phyloP scores from a whole-genome alignment of 768 basidiomycete genomes.

The Kwoniella botswanensis region DNA sequence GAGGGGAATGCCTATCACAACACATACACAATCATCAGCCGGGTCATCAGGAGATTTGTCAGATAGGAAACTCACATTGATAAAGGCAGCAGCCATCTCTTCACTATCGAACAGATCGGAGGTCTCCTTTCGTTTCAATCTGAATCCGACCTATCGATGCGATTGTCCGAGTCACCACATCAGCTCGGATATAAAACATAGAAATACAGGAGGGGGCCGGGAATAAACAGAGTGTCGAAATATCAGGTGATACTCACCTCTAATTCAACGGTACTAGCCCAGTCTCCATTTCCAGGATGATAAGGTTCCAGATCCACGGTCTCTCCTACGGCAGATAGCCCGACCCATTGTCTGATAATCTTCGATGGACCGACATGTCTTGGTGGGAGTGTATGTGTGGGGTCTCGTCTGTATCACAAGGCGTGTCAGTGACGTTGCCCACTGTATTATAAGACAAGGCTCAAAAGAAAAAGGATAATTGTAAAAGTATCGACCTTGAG shows the following conservation, averaged over 20 bases:
- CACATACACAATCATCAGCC: no score
- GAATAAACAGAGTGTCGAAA: no score
- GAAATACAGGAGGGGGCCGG: no score
- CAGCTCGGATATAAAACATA: no score
- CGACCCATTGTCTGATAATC: slow-evolving; percentile 86
- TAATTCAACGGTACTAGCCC: slow-evolving; percentile 72
- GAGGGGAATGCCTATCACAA: slow-evolving; percentile 70
- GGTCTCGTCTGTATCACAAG: slow-evolving; percentile 69
- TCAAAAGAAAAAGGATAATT: not conserved
- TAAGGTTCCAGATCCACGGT: slow-evolving; percentile 72
- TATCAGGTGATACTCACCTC: slow-evolving; percentile 60
- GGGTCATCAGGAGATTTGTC: no score
- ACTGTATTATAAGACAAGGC: not conserved
- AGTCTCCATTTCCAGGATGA: slow-evolving; percentile 58
- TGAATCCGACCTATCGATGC: slow-evolving; percentile 56
- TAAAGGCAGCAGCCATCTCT: slow-evolving; percentile 76
- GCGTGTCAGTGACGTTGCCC: not conserved
- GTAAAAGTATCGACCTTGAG: not conserved
- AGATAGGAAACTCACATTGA: slow-evolving; percentile 56
- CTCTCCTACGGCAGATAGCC: slow-evolving; percentile 78
- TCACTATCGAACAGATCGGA: slow-evolving; percentile 80
- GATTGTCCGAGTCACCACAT: not conserved
- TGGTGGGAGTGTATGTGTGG: slow-evolving; percentile 70
- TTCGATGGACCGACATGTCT: slow-evolving; percentile 77
- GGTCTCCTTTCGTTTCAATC: slow-evolving; percentile 58